Base-by-base conservation (phyloP, 495 filamentous ascomycete species). In the Filosporella fistucella region DNA sequence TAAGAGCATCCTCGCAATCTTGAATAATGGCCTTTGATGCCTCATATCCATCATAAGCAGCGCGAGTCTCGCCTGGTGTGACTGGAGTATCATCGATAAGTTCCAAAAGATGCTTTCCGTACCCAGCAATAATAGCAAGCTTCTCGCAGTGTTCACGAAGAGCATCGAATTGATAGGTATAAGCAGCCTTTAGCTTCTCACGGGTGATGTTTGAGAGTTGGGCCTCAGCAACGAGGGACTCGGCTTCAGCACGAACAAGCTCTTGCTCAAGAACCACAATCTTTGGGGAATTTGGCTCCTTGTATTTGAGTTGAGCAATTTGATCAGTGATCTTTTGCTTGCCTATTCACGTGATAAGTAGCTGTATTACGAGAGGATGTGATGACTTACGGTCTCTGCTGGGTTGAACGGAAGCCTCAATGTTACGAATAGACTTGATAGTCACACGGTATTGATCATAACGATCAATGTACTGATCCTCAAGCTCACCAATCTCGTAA, bases 261-360 rank as follows among this genome's bases (percentile, higher is more conserved):
- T 98, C 93, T 67, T 97, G 93, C 69, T 98, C 93, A 56, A 98
- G 84, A 26, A 98, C 90, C 43, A 95, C 89, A 43, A 98, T 97
- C 65, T 88, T 90, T 32, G 94, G 90, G 9, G 89, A 96, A 72
- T 94, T 94, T 25, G 93, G 93, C 65, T 98, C 94, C 72, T 97
- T 97, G 81, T 97, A 98, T 68, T 98, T 98, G 44, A 98, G 80
- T 66, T 98, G 93, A 14, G 93, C 91, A 56, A 98, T 97, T 59
- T 97, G 88, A 63, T 98, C 94, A 61, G 89, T 96, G 66, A 98
- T 97, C 72, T 97, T 98, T 68, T 98, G 93, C 70, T 98, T 98
- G 63, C 90, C 89, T 88, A 43, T 52, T n/a, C 22, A 50, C 37
- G 46, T 50, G 37, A 42, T 56, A 32, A 55, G 26, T 34, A 32